Evolutionary conservation across 768 basidiomycete genomes (phyloP), one percentile per base, ranked within the genome.

Genomic region (Sarcodon aspratus): DNA sequence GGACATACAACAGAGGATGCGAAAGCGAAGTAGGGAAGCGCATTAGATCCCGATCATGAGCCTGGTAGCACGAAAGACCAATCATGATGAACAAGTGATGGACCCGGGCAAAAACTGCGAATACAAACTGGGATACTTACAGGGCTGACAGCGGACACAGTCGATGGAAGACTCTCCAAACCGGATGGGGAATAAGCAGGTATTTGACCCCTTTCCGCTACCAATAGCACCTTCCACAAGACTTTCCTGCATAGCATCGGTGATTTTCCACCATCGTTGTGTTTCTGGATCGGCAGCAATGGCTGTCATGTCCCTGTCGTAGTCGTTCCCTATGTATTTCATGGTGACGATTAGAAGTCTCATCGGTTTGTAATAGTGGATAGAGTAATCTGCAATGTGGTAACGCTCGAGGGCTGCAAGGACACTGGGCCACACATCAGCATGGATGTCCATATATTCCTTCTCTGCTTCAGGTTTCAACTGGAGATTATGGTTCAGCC

Each of bases 221-320:
- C 85, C 85, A 6, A 68, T 69, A 4, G 85, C 85, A 36, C 76
- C 83, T 3, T 75, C 70, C n/a, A 79, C 70, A 38, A 88, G 77
- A 57, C 79, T 83, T 62, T 82, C 77, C 63, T 90, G 87, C 85
- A 89, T 85, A 4, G 57, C 67, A 60, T 87, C 86, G 0, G 84
- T 88, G 40, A 86, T 60, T 55, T 69, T 65, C 86, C 87, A 88
- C 86, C 86, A 89, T 50, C 73, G 61, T 60, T 72, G 73, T n/a
- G 85, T 89, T 58, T 81, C 78, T 12, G 75, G 69, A 58, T 85
- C 82, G 13, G 76, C 74, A 3, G 71, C 79, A 31, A 86, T 71
- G 17, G 59, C 68, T 34, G 65, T 69, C 84, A 88, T 87, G 55
- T 88, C 86, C 11, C 53, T 66, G 37, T 73, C 76, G 36, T 75